These are phyloP conservation scores for Zoysia pacifica DNA, from an alignment of 176 grass and related monocot species.

Conservation along the genomic window DNA sequence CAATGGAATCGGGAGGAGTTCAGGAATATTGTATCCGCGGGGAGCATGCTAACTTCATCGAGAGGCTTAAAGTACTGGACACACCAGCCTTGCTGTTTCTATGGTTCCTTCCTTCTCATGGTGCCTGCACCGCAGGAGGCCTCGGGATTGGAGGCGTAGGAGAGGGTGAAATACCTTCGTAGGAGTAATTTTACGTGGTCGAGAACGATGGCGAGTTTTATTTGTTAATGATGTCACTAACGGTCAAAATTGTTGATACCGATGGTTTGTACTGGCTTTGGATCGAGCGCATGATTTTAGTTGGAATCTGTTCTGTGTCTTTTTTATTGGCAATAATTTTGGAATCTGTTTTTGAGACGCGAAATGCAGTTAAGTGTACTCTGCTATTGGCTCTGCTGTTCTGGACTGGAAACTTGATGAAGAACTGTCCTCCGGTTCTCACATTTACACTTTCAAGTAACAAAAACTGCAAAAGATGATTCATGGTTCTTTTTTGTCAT, in stretches of 20 bases:
- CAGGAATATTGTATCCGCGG: constrained; percentile 32
- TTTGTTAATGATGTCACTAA: constrained; percentile 50
- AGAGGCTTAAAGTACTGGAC: constrained; percentile 3
- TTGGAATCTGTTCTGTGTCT: constrained; percentile 25
- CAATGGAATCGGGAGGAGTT: constrained; percentile 55
- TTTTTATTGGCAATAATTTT: too few species aligned
- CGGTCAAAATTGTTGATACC: constrained; percentile 52
- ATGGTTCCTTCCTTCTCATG: constrained; percentile 21
- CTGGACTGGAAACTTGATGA: constrained; percentile 14
- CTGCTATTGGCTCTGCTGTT: too few species aligned
- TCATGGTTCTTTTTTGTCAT: constrained; percentile 16
- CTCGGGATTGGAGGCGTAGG: constrained; percentile 42
- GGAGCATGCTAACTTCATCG: constrained; percentile 20
- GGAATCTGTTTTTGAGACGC: too few species aligned
- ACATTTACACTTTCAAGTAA: constrained; percentile 11
- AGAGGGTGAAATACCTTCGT: neutral
- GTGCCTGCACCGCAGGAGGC: constrained; percentile 17
- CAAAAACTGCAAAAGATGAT: constrained; percentile 31
- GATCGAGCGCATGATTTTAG: constrained; percentile 30
- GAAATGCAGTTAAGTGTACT: too few species aligned
- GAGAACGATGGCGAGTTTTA: constrained; percentile 11
- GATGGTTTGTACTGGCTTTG: constrained; percentile 36
- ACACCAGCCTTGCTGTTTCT: neutral
- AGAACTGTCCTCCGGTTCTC: constrained; percentile 13
- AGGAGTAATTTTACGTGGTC: constrained; percentile 24